Conservation (phyloP, 768 basidiomycete species). For the Russula emetica region DNA sequence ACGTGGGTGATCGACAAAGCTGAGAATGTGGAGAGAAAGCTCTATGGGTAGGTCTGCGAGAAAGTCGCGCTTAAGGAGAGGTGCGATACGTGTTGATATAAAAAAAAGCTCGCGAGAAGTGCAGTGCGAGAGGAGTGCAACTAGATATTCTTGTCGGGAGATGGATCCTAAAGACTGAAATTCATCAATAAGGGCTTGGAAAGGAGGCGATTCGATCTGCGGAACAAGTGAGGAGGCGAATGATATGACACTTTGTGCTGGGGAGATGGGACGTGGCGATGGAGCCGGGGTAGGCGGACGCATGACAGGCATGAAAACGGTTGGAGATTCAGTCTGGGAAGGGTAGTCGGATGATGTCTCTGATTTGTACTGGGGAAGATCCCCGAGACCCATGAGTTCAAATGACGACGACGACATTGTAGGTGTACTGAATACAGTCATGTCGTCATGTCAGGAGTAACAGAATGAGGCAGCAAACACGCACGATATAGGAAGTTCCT, state of each 20-base stretch:
- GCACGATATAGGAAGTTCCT: background rate
- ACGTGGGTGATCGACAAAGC: conserved; percentile 25
- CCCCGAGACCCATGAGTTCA: background rate
- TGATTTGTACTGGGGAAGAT: conserved; percentile 6
- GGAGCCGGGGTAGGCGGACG: conserved; percentile 28
- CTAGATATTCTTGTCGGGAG: conserved; percentile 19
- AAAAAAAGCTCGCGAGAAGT: conserved; percentile 24
- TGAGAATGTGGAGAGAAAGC: conserved; percentile 26
- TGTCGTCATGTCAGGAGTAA: background rate
- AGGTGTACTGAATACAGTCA: background rate
- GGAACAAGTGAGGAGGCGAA: background rate
- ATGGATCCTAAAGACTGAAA: conserved; percentile 9
- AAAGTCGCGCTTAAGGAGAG: conserved; percentile 28
- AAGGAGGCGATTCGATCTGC: background rate
- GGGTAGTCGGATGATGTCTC: conserved; percentile 10
- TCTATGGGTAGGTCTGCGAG: conserved; percentile 26
- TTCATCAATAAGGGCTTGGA: conserved; percentile 3
- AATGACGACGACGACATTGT: conserved; percentile 9
- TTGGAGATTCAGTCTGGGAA: conserved; percentile 14
- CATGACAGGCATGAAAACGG: conserved; percentile 19
- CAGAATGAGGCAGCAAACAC: background rate
- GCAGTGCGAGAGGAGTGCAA: conserved; percentile 22
- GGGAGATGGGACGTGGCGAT: conserved; percentile 26
- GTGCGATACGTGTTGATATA: conserved; percentile 25
- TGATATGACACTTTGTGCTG: background rate